Evolutionary conservation across 441 rosid genomes (phyloP), one percentile per base, ranked within the genome.

Genomic region (Gossypium davidsonii): DNA sequence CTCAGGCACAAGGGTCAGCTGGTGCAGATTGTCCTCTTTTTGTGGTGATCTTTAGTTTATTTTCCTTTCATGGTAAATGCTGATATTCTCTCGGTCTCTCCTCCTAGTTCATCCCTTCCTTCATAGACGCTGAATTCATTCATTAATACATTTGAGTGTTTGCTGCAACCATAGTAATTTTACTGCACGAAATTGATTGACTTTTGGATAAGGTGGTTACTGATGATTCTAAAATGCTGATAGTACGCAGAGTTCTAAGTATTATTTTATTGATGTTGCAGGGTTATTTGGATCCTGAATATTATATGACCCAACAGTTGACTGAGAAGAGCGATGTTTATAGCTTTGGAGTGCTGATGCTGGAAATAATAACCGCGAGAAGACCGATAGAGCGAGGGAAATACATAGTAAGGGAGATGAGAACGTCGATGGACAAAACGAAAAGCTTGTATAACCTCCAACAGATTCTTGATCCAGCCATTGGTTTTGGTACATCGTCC

Each of bases 281-380:
- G 92, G 92, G 94, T 7, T 86, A 91, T 71, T 31, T 93, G 89
- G 97, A 94, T 83, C 97, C 98, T 0, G 98, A 91, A 72, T 92
- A 89, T 71, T 90, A 87, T 85, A 90, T 89, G 91, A 92, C 95
- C 0, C 89, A 94, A 34, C 93, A 88, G 73, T 77, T 92, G 78
- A 94, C 97, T 0, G 97, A 94, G 79, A 92, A 94, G 85, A 92
- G 97, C 12, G 97, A 94, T 58, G 90, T 94, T n/a, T 94, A 92
- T 48, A 88, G 97, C 64, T 94, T 87, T 59, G 97, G 98, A 67
- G 90, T 94, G 70, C 79, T 89, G 62, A 78, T 92, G 90, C 57
- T 94, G 65, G 97, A 94, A 79, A 74, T 94, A 61, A 28, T 87
- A 53, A 85, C 95, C 0, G 89, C 85, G 56, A 85, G 80, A 84